A percentile compares a stretch with the other conserved stretches of the same genome.
Conservation (phyloP, 2,329 filamentous ascomycete species). For the Paraphaeosphaeria sporulosa region DNA sequence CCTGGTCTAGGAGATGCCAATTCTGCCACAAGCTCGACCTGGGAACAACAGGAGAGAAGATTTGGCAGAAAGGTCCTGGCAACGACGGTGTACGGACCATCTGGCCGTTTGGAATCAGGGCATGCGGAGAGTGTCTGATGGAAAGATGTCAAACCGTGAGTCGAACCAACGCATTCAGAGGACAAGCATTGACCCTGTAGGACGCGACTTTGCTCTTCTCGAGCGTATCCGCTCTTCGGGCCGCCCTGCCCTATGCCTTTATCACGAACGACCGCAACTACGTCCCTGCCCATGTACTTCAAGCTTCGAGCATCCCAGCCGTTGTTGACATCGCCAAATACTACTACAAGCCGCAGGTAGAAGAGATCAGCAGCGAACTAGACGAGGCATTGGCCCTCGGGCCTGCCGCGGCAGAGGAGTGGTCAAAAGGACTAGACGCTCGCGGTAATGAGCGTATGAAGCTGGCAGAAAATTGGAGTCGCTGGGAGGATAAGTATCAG, state of each 20-base stretch:
- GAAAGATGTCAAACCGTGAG: constrained; percentile 70
- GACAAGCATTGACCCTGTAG: constrained; percentile 52
- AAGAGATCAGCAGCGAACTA: constrained; percentile 69
- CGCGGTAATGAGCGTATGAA: constrained; percentile 67
- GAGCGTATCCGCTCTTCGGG: constrained; percentile 66
- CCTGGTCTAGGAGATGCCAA: constrained; percentile 70
- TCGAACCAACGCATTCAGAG: constrained; percentile 17
- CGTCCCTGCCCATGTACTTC: constrained; percentile 64
- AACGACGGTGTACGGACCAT: constrained; percentile 66
- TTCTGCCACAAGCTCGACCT: constrained; percentile 64
- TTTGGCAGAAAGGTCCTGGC: constrained; percentile 70
- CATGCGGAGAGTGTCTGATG: constrained; percentile 72
- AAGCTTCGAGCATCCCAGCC: constrained; percentile 58
- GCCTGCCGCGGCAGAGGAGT: constrained; percentile 74
- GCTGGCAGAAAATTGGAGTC: constrained; percentile 76
- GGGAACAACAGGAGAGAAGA: constrained; percentile 37
- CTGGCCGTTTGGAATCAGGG: constrained; percentile 74
- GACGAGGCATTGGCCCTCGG: constrained; percentile 71
- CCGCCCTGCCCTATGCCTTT: constrained; percentile 74
- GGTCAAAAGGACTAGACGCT: constrained; percentile 76
- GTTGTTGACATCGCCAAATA: constrained; percentile 67
- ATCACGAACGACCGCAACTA: constrained; percentile 68
- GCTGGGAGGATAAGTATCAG: constrained; percentile 65
- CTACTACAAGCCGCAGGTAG: constrained; percentile 70
- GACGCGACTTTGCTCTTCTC: constrained; percentile 75